phyloP scores from a whole-genome alignment of 495 filamentous ascomycete genomes.

The Trichoderma gamsii region DNA sequence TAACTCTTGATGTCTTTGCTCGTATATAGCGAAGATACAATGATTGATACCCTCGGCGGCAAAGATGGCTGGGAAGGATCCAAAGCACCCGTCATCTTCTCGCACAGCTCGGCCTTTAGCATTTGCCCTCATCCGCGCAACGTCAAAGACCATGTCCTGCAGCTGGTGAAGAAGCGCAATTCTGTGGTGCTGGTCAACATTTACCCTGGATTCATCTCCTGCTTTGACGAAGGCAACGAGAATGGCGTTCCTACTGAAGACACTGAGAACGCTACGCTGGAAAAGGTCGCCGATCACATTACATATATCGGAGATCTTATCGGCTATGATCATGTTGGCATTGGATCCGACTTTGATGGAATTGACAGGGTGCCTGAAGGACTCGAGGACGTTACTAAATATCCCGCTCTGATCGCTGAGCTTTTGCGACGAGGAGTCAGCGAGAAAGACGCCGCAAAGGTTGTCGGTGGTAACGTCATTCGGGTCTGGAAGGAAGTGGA shows the following conservation, averaged over 20 bases:
- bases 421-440: slow-evolving; percentile 60
- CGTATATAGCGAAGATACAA: slow-evolving; percentile 52
- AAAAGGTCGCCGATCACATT: slow-evolving; percentile 71
- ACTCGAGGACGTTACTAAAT: slow-evolving; percentile 75
- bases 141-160: slow-evolving; percentile 64
- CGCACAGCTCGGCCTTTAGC: slow-evolving; percentile 60
- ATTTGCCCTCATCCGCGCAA: slow-evolving; percentile 67
- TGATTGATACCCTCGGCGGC: slow-evolving; percentile 59
- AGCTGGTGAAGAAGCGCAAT: slow-evolving; percentile 52
- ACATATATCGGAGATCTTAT: slow-evolving; percentile 61
- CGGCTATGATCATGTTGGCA: slow-evolving; percentile 67
- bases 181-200: slow-evolving; percentile 76
- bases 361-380: slow-evolving; percentile 52
- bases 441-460: slow-evolving; percentile 57
- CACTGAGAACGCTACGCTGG: slow-evolving; percentile 63
- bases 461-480: slow-evolving; percentile 68
- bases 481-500: slow-evolving; percentile 74
- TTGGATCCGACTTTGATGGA: slow-evolving; percentile 73
- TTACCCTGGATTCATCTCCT: slow-evolving; percentile 72
- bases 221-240: slow-evolving; percentile 47
- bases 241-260: slow-evolving; percentile 55
- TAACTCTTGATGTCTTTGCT: background rate
- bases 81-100: slow-evolving; percentile 67
- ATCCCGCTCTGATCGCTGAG: slow-evolving; percentile 72
- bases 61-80: slow-evolving; percentile 41